Base-by-base conservation (phyloP, 2,329 filamentous ascomycete genomes). In the Scolecobasidium constrictum region DNA sequence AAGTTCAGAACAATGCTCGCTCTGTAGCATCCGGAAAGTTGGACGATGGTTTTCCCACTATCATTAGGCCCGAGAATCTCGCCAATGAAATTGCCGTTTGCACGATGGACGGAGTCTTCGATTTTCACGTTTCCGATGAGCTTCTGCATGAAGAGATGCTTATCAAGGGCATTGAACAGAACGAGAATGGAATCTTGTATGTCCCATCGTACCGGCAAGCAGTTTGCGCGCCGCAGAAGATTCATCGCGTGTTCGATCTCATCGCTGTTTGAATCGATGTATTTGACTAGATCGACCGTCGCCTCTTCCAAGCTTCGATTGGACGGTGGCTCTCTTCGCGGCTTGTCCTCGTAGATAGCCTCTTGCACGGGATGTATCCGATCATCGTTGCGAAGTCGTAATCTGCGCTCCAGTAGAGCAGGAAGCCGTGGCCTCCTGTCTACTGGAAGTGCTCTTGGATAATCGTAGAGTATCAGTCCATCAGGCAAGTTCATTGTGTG, bases 271-370 rank as follows among this genome's bases (percentile, higher is more conserved):
- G 33, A 31, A n/a, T 44, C 42, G n/a, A 44, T 31, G n/a, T 40
- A 20, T 19, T 44, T 44, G 22, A 44, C 22, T n/a, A 39, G 21
- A 1, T 16, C 23, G 20, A 38, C 42, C 4, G 35, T 39, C 3
- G 42, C 42, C 23, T 44, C 20, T 7, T 44, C 42, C n/a, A 44
- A 6, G 13, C 19, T 44, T 7, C 26, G 26, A n/a, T n/a, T n/a
- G n/a, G n/a, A n/a, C n/a, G n/a, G n/a, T n/a, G n/a, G n/a, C n/a
- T n/a, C n/a, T n/a, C n/a, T n/a, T n/a, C n/a, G n/a, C n/a, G n/a
- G n/a, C n/a, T n/a, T n/a, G n/a, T n/a, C n/a, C n/a, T n/a, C n/a
- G n/a, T n/a, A n/a, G n/a, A n/a, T n/a, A n/a, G n/a, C n/a, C n/a
- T n/a, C n/a, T n/a, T n/a, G n/a, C n/a, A n/a, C n/a, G n/a, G n/a